These are phyloP conservation scores for Monoraphidium neglectum DNA, from an alignment of 139 green algal species.

Conservation along the genomic window DNA sequence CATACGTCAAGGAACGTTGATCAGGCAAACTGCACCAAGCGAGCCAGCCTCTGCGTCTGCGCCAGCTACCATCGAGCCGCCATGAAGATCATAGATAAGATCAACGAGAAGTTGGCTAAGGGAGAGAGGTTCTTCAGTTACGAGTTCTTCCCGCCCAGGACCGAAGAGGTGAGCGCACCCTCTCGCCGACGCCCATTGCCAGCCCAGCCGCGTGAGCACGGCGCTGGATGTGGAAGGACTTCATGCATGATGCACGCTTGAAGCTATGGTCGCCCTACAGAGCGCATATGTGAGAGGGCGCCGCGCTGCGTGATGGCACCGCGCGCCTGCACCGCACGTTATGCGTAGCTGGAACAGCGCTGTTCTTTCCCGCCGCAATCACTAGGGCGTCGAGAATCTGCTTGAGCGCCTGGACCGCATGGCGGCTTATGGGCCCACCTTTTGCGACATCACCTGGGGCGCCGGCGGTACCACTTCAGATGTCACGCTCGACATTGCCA, in stretches of 20 bases:
- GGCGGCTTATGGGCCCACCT: constrained; percentile 78
- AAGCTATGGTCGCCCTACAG: no score
- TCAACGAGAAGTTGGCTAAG: constrained; percentile 71
- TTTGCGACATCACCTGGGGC: constrained; percentile 99
- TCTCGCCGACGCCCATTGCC: not conserved
- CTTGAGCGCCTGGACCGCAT: constrained; percentile 91
- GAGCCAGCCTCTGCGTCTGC: no score
- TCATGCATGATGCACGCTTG: no score
- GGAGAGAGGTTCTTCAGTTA: constrained; percentile 92
- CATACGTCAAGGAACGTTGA: no score
- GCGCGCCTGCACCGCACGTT: not conserved
- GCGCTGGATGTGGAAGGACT: no score
- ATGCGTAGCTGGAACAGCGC: not conserved
- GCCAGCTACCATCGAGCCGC: not conserved
- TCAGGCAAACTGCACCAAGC: no score
- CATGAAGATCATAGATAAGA: constrained; percentile 94
- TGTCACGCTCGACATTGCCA: constrained; percentile 94
- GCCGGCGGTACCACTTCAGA: constrained; percentile 94
- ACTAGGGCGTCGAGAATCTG: constrained; percentile 94
- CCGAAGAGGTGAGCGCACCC: constrained; percentile 73
- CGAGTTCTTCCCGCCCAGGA: constrained; percentile 96
- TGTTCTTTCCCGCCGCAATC: not conserved
- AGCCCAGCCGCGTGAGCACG: not conserved
- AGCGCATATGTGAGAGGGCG: not conserved
- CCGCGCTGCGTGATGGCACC: not conserved